Conservation (phyloP, 2,329 filamentous ascomycete genomes). For the Nigrospora sphaerica region DNA sequence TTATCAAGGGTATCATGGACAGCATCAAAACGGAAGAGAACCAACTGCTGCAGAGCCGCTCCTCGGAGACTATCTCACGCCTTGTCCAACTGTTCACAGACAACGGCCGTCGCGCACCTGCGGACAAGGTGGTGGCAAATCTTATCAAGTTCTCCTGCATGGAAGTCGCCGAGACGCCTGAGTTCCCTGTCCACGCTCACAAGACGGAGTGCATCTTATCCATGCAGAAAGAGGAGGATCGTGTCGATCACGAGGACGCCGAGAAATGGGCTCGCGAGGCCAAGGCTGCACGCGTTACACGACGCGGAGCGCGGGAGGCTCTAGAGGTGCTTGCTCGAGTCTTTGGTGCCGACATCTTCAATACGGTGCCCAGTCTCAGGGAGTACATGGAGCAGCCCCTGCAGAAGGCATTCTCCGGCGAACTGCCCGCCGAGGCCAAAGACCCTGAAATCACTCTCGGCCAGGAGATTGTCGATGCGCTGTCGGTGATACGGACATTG, state of each 20-base stretch:
- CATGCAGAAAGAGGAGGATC: conserved; percentile 93
- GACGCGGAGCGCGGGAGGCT: conserved; percentile 89
- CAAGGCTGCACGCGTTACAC: conserved; percentile 80
- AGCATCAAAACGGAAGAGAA: conserved; percentile 96
- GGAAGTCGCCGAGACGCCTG: conserved; percentile 94
- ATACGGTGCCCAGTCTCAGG: conserved; percentile 76
- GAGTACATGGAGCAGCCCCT: conserved; percentile 78
- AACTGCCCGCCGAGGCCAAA: conserved; percentile 65
- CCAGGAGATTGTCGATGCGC: conserved; percentile 86
- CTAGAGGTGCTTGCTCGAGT: conserved; percentile 77
- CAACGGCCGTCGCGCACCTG: conserved; percentile 72
- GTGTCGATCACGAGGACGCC: conserved; percentile 80
- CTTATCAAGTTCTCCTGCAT: conserved; percentile 96
- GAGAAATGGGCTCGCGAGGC: conserved; percentile 86
- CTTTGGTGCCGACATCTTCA: conserved; percentile 72
- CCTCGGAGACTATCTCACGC: conserved; percentile 74
- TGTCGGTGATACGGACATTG: conserved; percentile 87
- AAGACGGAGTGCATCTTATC: conserved; percentile 81
- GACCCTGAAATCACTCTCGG: conserved; percentile 71
- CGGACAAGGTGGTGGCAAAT: conserved; percentile 93
- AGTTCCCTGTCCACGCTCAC: conserved; percentile 76
- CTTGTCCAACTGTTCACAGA: conserved; percentile 83
- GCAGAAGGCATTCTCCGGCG: conserved; percentile 62
- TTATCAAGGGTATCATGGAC: conserved; percentile 98
- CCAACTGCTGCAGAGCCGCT: conserved; percentile 76